phyloP scores from a whole-genome alignment of 139 green algal species.

The Micromonas pusilla region DNA sequence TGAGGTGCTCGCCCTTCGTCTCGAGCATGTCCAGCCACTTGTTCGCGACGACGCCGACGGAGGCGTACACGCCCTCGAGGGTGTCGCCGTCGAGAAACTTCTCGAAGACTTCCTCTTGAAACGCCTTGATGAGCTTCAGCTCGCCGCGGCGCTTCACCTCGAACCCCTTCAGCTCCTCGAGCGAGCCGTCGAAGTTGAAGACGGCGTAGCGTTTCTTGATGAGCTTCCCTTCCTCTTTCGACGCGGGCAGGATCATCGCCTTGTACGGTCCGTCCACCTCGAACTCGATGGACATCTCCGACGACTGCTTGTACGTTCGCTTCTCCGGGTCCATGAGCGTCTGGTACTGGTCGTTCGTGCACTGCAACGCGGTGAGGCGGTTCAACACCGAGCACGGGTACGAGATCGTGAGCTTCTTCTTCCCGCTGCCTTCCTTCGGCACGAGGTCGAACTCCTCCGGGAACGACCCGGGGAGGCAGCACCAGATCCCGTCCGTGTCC shows the following conservation, averaged over 20 bases:
- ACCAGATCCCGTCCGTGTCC: slow-evolving; percentile 99
- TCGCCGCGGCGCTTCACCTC: slow-evolving; percentile 92
- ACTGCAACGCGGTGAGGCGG: slow-evolving; percentile 82
- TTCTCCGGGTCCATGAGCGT: slow-evolving; percentile 51
- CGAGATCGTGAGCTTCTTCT: slow-evolving; percentile 60
- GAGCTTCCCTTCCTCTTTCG: slow-evolving; percentile 92
- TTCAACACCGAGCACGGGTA: slow-evolving; percentile 99
- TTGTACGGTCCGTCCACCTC: slow-evolving; percentile 65
- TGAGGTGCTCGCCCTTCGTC: slow-evolving; percentile 62
- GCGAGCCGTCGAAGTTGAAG: slow-evolving; percentile 66
- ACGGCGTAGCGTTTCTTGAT: slow-evolving; percentile 93
- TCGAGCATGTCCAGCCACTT: slow-evolving; percentile 95
- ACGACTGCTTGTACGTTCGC: slow-evolving; percentile 57
- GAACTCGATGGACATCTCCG: slow-evolving; percentile 96
- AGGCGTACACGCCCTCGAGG: slow-evolving; percentile 82
- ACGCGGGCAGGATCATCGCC: slow-evolving; percentile 69
- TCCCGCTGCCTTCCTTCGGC: slow-evolving; percentile 8
- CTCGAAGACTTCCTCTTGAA: slow-evolving; percentile 91
- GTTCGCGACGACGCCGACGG: slow-evolving; percentile 86
- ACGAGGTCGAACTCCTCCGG: slow-evolving; percentile 84
- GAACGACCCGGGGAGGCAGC: slow-evolving; percentile 77
- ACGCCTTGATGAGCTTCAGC: slow-evolving; percentile 98
- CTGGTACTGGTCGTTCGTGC: slow-evolving; percentile 94
- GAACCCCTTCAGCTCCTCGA: slow-evolving; percentile 96
- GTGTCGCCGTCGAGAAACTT: slow-evolving; percentile 79